Percentiles rank a stretch among this genome's conserved stretches.
phyloP scores from a whole-genome alignment of 2,329 filamentous ascomycete genomes.

The Colletotrichum sojae region DNA sequence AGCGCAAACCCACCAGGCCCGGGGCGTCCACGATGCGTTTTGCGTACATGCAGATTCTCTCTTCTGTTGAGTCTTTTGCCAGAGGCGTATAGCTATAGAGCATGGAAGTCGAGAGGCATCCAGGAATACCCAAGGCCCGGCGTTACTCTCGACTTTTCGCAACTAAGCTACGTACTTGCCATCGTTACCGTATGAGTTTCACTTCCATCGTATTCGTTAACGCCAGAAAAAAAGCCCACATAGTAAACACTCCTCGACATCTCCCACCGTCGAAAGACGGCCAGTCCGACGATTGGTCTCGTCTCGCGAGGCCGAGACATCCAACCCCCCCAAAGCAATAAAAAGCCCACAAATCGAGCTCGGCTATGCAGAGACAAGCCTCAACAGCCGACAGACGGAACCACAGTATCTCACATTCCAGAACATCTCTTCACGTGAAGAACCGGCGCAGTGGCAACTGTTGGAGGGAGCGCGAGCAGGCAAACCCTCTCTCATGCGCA shows the following conservation, averaged over 20 bases:
- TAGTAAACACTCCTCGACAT: not conserved
- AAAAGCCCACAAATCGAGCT: constrained; percentile 20
- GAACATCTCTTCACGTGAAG: constrained; percentile 22
- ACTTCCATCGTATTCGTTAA: too few relatives aligned
- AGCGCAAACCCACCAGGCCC: too few relatives aligned
- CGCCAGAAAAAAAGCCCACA: too few relatives aligned
- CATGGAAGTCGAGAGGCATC: too few relatives aligned
- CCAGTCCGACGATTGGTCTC: not conserved
- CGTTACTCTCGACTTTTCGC: too few relatives aligned
- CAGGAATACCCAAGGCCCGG: too few relatives aligned
- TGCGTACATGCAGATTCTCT: too few relatives aligned
- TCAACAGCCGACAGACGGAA: constrained; percentile 26
- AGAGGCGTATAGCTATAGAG: too few relatives aligned
- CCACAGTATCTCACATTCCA: constrained; percentile 22
- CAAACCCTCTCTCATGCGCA: not conserved
- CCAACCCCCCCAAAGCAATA: not conserved
- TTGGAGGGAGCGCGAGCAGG: not conserved
- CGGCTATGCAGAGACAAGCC: constrained; percentile 30
- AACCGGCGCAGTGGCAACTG: constrained; percentile 20
- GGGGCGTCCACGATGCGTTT: too few relatives aligned
- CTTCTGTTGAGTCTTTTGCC: too few relatives aligned
- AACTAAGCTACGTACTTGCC: too few relatives aligned
- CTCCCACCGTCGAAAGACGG: not conserved
- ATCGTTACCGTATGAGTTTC: too few relatives aligned
- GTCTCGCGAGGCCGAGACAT: constrained; percentile 5